Percentiles rank a stretch among this genome's conserved stretches.
Conservation (phyloP, 1,139 yeast genomes). For the Maudiozyma humilis region DNA sequence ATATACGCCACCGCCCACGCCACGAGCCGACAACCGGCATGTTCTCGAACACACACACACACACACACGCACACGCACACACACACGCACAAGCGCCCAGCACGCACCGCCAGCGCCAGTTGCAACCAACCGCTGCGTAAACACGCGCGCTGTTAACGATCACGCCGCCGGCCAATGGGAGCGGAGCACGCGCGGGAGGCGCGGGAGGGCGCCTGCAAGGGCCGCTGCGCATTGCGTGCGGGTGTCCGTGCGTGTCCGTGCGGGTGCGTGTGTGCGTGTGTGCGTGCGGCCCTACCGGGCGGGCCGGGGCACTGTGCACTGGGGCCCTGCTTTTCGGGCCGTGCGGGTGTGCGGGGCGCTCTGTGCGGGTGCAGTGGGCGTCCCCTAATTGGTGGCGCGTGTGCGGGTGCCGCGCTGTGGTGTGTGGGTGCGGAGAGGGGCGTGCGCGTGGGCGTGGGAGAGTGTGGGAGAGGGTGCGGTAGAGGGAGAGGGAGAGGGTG, state of each 20-base stretch:
- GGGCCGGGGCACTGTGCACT: neutral
- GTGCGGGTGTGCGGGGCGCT: no score
- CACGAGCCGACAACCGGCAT: no score
- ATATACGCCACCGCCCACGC: neutral
- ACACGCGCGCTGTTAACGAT: neutral
- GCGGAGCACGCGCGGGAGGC: no score
- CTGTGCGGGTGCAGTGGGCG: neutral
- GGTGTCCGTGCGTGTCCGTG: no score
- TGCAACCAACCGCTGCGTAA: no score
- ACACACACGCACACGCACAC: neutral
- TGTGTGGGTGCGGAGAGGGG: neutral
- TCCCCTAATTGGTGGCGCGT: neutral
- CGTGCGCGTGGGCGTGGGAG: neutral
- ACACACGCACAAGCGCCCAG: neutral
- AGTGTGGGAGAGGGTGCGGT: no score
- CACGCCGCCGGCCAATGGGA: neutral
- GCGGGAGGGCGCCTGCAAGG: no score
- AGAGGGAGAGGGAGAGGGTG: no score
- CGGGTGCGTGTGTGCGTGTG: no score
- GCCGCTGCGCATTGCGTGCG: no score
- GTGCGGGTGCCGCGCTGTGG: neutral
- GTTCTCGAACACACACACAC: no score
- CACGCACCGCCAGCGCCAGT: neutral
- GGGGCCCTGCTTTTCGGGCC: no score
- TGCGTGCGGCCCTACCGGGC: neutral